Base-by-base conservation (phyloP, 2,329 filamentous ascomycete genomes). In the Byssoonygena ceratinophila region DNA sequence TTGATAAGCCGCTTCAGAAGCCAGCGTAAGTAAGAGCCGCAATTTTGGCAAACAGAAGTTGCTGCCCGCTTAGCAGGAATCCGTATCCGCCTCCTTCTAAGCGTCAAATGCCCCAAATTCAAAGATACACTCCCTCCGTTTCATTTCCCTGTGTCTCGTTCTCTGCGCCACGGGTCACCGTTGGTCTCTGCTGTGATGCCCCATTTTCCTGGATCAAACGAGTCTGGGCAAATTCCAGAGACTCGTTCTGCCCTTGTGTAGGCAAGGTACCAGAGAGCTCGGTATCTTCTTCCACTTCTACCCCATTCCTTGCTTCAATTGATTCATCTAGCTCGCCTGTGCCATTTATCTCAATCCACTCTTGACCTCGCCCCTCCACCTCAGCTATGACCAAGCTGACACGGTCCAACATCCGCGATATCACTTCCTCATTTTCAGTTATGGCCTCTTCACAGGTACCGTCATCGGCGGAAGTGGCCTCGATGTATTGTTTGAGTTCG, bases 341-440 rank as follows among this genome's bases (percentile, higher is more conserved):
- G 53, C 34, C 57, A 53, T 52, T 41, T 18, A 52, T 25, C 12
- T 68, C 68, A 58, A 66, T 68, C 79, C 78, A 82, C 29, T 61
- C 64, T 65, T 79, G 68, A 1, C 79, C 79, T 56, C 80, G 71
- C 55, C 71, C 68, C 59, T 78, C 75, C 12, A 83, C 74, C 61
- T 68, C 71, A 59, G 56, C 59, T 57, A 71, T 77, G 45, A 82
- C 64, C 53, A 82, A 56, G 40, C 63, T 64, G 32, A 82, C 72
- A 54, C 80, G 68, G 64, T 77, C 76, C 51, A 71, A 69, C 70
- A 82, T 80, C 27, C 77, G 69, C 53, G 60, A 64, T 27, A 82
- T 74, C 23, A 83, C 79, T 14, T 68, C 68, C 51, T 75, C 68
- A 31, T 84, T 83, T 66, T 84, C 81, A 18, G 68, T 56, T 37